phyloP scores from a whole-genome alignment of 352 stramenopile genomes.

The Phytophthora cryptogea region DNA sequence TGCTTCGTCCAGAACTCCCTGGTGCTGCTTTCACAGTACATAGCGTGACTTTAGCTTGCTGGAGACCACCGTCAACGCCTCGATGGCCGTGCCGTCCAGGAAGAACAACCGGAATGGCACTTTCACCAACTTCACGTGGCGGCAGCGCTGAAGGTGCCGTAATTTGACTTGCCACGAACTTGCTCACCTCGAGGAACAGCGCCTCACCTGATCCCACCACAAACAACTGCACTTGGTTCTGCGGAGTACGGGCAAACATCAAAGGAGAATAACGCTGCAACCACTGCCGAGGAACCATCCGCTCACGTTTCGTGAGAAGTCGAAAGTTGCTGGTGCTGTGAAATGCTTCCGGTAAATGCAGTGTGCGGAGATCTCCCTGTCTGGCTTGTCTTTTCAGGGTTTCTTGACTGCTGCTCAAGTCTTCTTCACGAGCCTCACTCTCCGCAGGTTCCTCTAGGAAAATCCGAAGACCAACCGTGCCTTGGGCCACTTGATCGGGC shows the following conservation, averaged over 20 bases:
- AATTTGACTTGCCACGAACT: constrained; percentile 64
- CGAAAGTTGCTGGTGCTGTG: constrained; percentile 60
- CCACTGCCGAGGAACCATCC: constrained; percentile 54
- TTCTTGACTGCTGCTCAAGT: constrained; percentile 11
- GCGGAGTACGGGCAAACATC: constrained; percentile 52
- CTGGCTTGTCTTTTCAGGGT: constrained; percentile 6
- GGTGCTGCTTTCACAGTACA: constrained; percentile 67
- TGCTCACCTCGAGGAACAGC: constrained; percentile 70
- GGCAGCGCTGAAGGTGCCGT: constrained; percentile 45
- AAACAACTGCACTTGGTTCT: constrained; percentile 82
- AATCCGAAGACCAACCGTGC: constrained; percentile 56
- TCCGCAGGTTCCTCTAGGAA: constrained; percentile 43
- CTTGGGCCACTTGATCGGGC: constrained; percentile 50
- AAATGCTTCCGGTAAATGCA: constrained; percentile 38
- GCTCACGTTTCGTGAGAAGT: constrained; percentile 48
- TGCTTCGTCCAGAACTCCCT: constrained; percentile 11
- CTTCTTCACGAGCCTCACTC: constrained; percentile 17
- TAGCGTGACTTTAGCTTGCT: constrained; percentile 73
- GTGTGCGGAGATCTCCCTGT: constrained; percentile 4
- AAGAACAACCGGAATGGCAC: constrained; percentile 48
- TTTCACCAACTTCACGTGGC: constrained; percentile 43
- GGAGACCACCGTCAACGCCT: constrained; percentile 23
- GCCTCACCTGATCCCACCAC: constrained; percentile 75
- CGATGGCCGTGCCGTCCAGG: constrained; percentile 8
- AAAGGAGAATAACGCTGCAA: constrained; percentile 36